Evolutionary conservation across 139 green algal species (phyloP).

Genomic region (Ettlia oleoabundans): DNA sequence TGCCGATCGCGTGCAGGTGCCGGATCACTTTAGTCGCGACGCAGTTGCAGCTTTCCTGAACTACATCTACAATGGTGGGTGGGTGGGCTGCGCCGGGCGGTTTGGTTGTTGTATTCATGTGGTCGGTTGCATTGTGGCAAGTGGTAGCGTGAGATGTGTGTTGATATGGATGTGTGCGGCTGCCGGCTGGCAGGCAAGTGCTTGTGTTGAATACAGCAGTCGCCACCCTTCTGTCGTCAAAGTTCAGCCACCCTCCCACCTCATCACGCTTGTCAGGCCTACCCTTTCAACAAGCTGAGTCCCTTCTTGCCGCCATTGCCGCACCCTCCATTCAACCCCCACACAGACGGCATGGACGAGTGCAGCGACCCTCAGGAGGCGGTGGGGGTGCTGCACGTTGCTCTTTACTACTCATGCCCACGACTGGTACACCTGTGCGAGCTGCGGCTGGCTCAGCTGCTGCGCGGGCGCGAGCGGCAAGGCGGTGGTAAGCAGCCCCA

Average conservation of each 20-base stretch:
- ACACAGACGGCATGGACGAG: constrained; percentile 24
- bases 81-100: background rate
- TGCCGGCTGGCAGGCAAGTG: no score
- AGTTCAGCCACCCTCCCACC: background rate
- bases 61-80: constrained; percentile 63
- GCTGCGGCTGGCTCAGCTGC: constrained; percentile 47
- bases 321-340: background rate
- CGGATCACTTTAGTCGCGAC: constrained; percentile 60
- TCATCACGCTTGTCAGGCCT: no score
- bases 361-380: constrained; percentile 29
- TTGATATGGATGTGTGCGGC: no score
- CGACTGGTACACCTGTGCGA: constrained; percentile 61
- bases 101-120: background rate
- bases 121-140: background rate
- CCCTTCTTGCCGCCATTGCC: background rate
- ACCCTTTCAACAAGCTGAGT: background rate
- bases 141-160: no score
- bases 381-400: constrained; percentile 56
- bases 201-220: no score
- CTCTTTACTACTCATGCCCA: constrained; percentile 60
- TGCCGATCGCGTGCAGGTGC: constrained; percentile 41
- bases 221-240: no score
- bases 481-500: background rate
- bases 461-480: constrained; percentile 23
- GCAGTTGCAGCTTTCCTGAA: constrained; percentile 53